Conservation (phyloP, 2,329 filamentous ascomycete genomes). For the Rhexocercosporidium sp. region DNA sequence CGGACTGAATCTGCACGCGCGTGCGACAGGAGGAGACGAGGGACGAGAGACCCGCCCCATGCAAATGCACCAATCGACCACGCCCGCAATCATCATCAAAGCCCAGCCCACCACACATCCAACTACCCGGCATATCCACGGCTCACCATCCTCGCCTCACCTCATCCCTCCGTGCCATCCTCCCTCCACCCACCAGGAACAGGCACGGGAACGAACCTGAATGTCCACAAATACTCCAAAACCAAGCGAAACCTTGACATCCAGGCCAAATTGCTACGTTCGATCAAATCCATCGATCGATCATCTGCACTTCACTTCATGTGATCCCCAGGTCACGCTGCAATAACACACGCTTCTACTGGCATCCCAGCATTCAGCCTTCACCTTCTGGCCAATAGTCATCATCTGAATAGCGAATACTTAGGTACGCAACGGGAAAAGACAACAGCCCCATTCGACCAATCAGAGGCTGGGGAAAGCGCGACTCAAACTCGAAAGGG, state of each 20-base stretch:
- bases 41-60: neutral
- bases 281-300: neutral
- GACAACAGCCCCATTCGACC: neutral
- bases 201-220: neutral
- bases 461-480: neutral
- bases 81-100: neutral
- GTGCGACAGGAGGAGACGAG: slow-evolving; percentile 3
- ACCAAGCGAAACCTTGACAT: neutral
- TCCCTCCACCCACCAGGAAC: neutral
- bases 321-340: no score
- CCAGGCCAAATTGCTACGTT: neutral
- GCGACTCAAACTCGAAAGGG: neutral
- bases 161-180: no score
- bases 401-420: neutral
- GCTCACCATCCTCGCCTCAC: neutral
- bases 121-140: neutral
- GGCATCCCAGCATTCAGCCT: neutral
- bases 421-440: neutral
- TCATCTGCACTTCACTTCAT: no score
- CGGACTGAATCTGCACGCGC: neutral
- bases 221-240: neutral
- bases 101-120: neutral
- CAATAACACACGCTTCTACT: no score
- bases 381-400: neutral
- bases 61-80: neutral